Conservation (phyloP, 2,329 filamentous ascomycete genomes). For the Diaporthe sp. region DNA sequence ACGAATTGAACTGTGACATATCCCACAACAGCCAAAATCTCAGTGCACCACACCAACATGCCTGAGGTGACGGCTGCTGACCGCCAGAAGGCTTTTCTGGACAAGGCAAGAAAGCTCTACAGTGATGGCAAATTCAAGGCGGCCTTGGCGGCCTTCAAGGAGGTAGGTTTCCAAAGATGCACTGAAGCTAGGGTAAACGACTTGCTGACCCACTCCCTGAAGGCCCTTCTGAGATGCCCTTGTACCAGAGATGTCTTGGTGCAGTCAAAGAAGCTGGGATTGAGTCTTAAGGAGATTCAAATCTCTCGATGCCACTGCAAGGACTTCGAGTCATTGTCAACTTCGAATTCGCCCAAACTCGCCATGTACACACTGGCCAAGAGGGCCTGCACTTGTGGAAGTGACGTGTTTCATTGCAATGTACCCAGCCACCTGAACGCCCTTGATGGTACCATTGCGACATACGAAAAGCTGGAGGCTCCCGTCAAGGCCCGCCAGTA, state of each 20-base stretch:
- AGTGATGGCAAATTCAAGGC: background rate
- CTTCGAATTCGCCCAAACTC: background rate
- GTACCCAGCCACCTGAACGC: constrained; percentile 20
- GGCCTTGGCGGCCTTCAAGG: constrained; percentile 27
- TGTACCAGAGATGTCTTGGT: constrained; percentile 31
- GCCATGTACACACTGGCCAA: constrained; percentile 36
- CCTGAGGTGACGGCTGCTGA: background rate
- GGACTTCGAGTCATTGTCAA: constrained; percentile 22
- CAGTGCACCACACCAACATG: background rate
- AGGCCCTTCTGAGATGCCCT: constrained; percentile 31
- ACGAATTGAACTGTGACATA: background rate
- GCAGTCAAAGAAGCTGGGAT: constrained; percentile 14
- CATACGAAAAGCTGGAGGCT: constrained; percentile 14
- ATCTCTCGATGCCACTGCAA: constrained; percentile 39
- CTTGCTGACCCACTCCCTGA: constrained; percentile 3
- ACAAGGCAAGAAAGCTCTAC: constrained; percentile 28
- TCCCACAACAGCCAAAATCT: background rate
- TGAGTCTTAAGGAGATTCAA: constrained; percentile 22
- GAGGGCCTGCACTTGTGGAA: constrained; percentile 36
- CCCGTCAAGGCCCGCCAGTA: constrained; percentile 25
- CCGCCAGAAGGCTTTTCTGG: constrained; percentile 6
- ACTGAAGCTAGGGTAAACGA: background rate
- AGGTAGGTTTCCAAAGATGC: constrained; percentile 8
- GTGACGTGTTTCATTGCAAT: constrained; percentile 23
- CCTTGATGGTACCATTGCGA: constrained; percentile 9